phyloP scores from a whole-genome alignment of 495 filamentous ascomycete species.

The Emericellopsis terricola region DNA sequence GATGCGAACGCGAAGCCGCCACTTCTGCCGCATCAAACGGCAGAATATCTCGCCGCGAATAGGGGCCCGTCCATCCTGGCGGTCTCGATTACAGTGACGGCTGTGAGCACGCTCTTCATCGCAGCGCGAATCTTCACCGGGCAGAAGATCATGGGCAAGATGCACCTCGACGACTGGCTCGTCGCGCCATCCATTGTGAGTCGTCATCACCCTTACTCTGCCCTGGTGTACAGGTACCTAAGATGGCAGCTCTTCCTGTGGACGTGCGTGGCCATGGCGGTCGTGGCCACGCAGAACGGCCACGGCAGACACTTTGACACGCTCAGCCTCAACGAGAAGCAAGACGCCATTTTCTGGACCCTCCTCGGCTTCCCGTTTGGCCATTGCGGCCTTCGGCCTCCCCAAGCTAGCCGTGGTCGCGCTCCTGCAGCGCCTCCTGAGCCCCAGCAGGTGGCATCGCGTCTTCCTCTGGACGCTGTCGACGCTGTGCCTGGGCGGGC shows the following conservation, averaged over 20 bases:
- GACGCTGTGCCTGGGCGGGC: constrained; percentile 10
- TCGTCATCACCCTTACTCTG: no score
- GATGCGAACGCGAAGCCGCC: neutral
- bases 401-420: constrained; percentile 27
- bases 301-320: constrained; percentile 11
- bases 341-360: constrained; percentile 13
- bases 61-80: constrained; percentile 8
- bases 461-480: constrained; percentile 18
- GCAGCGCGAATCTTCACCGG: constrained; percentile 11
- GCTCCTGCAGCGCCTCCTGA: constrained; percentile 21
- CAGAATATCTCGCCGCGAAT: neutral
- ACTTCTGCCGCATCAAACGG: neutral
- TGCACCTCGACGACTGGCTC: constrained; percentile 10
- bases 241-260: constrained; percentile 5
- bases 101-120: constrained; percentile 9
- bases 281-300: constrained; percentile 6
- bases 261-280: constrained; percentile 4
- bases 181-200: constrained; percentile 7
- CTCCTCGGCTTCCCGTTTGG: constrained; percentile 18
- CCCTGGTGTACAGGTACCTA: no score
- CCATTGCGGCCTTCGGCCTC: constrained; percentile 20
- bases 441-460: constrained; percentile 9
- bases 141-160: constrained; percentile 5
- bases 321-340: constrained; percentile 9
- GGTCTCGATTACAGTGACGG: constrained; percentile 4